Base-by-base conservation (phyloP, 441 rosid genomes). In the Gossypium aridum region DNA sequence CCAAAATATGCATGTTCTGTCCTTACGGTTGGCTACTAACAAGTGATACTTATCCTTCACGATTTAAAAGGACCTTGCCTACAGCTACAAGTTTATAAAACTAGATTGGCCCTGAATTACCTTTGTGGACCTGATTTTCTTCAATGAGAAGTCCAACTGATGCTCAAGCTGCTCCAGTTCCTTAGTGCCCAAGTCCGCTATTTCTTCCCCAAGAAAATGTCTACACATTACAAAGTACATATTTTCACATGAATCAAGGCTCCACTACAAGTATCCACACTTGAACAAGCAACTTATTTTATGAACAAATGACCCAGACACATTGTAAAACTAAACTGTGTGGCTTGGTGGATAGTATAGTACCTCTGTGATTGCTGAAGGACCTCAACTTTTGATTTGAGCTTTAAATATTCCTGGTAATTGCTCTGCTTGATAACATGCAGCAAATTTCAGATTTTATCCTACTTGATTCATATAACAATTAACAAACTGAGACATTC, bases 281-380 rank as follows among this genome's bases (percentile, higher is more conserved):
- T 59, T 59, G 55, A 39, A 72, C 22, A 13, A 28, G 13, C 28
- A 73, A 49, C 70, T 47, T 9, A 37, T 61, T 63, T 63, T 12
- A 22, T 37, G 8, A 3, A 17, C 16, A 62, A 53, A 12, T 53
- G 43, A n/a, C 2, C 16, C 25, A 3, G 13, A 65, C 39, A 51
- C 22, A 5, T 12, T 13, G 39, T 22, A 25, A 34, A 34, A 34
- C 39, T 34, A 66, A 34, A 39, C 14, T 8, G 25, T 23, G 51
- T 34, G 63, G 43, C 22, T 23, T 64, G 64, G 26, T 78, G 20
- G 68, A 22, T 12, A 47, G 28, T 20, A 20, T 22, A 66, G 47
- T 83, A 87, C 94, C 94, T 86, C 66, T 90, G 92, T 12, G 87
- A 75, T 26, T 67, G 80, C 70, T 88, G 91, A 31, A 90, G 82